Percentiles rank a stretch among this genome's conserved stretches.
Evolutionary conservation across 108 stramenopile genomes (phyloP).

Genomic region (Schizochytrium sp.): DNA sequence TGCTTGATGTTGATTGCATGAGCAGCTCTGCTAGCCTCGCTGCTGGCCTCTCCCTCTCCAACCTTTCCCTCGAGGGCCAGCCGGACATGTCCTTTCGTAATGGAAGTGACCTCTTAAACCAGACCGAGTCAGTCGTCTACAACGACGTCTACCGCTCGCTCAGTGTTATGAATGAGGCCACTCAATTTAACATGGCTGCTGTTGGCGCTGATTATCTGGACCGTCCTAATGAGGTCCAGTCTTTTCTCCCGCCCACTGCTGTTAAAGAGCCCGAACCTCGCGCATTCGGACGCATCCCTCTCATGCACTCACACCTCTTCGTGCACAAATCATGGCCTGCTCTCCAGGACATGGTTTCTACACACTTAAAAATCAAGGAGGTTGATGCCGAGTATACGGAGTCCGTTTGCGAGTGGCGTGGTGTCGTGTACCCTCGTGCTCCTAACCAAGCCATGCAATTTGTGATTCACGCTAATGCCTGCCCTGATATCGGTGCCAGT

Average conservation of each 20-base stretch:
- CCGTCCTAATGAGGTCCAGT: neutral
- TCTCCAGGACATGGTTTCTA: conserved; percentile 22
- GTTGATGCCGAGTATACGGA: conserved; percentile 27
- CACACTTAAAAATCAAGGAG: conserved; percentile 30
- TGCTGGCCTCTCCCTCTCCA: conserved; percentile 8
- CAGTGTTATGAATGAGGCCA: neutral
- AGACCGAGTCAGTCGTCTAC: conserved; percentile 18
- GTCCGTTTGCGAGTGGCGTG: conserved; percentile 41
- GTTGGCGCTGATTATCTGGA: neutral
- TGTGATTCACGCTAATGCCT: neutral
- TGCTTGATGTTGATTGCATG: conserved; percentile 40
- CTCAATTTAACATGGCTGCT: conserved; percentile 23
- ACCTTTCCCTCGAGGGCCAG: neutral
- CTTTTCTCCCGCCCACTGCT: neutral
- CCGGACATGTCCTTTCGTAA: neutral
- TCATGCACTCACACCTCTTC: conserved; percentile 39
- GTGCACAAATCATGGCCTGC: neutral
- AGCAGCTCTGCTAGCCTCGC: neutral
- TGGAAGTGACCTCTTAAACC: neutral
- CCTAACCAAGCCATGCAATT: conserved; percentile 47
- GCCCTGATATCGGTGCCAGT: neutral
- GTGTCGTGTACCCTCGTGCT: neutral
- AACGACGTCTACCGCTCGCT: conserved; percentile 45
- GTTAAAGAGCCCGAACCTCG: neutral
- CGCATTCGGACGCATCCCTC: conserved; percentile 50